These are phyloP conservation scores for Paxillus involutus DNA, from an alignment of 768 basidiomycete genomes.

Conservation along the genomic window DNA sequence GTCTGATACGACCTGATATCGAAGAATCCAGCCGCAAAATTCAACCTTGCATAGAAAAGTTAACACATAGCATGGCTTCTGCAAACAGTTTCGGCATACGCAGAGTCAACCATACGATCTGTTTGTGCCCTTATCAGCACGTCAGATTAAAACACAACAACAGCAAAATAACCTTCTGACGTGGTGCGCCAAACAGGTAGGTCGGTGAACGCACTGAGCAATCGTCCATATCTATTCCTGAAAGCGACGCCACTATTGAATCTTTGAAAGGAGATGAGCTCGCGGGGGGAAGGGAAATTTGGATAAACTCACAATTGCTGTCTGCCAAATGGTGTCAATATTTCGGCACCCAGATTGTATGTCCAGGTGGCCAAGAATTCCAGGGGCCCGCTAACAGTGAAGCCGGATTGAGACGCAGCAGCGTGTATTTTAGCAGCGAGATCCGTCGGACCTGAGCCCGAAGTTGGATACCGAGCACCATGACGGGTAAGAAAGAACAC, in stretches of 20 bases:
- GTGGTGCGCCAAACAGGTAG: slow-evolving; percentile 54
- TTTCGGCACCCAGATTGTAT: slow-evolving; percentile 45
- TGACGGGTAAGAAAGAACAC: slow-evolving; percentile 43
- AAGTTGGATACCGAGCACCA: slow-evolving; percentile 44
- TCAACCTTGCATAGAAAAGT: slow-evolving; percentile 29
- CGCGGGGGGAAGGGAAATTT: neutral
- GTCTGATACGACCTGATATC: slow-evolving; percentile 39
- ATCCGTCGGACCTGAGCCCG: slow-evolving; percentile 22
- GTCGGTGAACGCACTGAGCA: slow-evolving; percentile 40
- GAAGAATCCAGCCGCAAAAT: slow-evolving; percentile 54
- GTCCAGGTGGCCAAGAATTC: slow-evolving; percentile 46
- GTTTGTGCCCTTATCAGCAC: neutral
- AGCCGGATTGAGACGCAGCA: slow-evolving; percentile 23
- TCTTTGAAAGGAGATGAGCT: slow-evolving; percentile 1
- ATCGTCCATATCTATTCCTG: slow-evolving; percentile 45
- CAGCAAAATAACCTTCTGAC: slow-evolving; percentile 33
- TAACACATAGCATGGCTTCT: slow-evolving; percentile 13
- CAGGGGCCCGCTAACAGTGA: slow-evolving; percentile 36
- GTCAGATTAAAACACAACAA: neutral
- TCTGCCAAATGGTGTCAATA: slow-evolving; percentile 49
- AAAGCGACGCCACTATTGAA: slow-evolving; percentile 46
- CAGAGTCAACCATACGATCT: slow-evolving; percentile 36
- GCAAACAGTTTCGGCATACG: slow-evolving; percentile 15
- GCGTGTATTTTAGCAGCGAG: slow-evolving; percentile 30
- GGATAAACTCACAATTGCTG: slow-evolving; percentile 33